Evolutionary conservation across 169 alveolate genomes (phyloP), one percentile per base, ranked within the genome.

Genomic region (Cryptosporidium ryanae): DNA sequence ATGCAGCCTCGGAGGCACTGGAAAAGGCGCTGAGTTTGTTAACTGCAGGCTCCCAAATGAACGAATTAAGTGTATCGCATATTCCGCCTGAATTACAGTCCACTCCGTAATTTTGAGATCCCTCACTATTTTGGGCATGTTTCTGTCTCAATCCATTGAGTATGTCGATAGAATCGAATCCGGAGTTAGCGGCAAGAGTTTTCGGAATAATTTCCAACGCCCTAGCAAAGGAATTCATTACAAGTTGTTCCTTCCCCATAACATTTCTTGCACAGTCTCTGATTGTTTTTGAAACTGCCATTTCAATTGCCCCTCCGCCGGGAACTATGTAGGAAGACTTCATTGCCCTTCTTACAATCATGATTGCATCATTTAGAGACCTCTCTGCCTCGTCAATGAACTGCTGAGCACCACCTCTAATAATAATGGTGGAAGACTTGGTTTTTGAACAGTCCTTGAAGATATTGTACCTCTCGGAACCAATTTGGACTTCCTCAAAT

Each of bases 381-480:
- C 99, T 92, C 87, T 97, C 99, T 38, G 99, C 98, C 91, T 98
- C 99, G 65, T 96, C 99, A 54, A 97, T 95, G 91, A 97, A 98
- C 93, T 98, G 98, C 82, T 95, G 98, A 13, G 99, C 99, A 17
- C 99, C 99, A 17, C 99, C 99, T 89, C 99, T 92, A 66, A 98
- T 93, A 49, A 98, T 93, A 49, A 98, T 94, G 6, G 99, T 97
- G 27, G 98, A 97, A 4, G 99, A 89, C 90, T 94, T 92, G 1
- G 98, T 92, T 82, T 93, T 90, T 82, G 96, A 93, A 91, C 99
- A 97, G 32, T 94, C 97, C 84, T 84, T 94, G 92, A 98, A 97
- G n/a, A 98, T 59, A 91, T 98, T 98, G 91, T 95, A 98, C 64
- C 99, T 94, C 76, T 98, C 99, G 52, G 94, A 94, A 7, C 99